Evolutionary conservation across 805 yeast species (phyloP).

Genomic region (Wickerhamomyces pijperi): DNA sequence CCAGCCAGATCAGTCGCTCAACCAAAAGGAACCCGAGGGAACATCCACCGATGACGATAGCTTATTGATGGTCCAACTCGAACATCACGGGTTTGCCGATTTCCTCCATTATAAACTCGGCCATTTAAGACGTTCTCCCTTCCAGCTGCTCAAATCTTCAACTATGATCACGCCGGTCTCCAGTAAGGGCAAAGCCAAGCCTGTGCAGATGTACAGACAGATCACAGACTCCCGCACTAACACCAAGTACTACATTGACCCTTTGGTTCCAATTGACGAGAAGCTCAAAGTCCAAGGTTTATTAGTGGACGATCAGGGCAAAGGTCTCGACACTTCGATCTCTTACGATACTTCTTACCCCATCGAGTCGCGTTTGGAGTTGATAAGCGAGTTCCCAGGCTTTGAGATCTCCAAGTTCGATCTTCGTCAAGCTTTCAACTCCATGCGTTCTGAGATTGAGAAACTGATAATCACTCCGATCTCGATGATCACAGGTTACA

Average conservation of each 20-base stretch:
- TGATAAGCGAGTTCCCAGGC: slow-evolving; percentile 9
- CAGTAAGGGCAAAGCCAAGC: neutral
- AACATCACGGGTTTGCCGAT: slow-evolving; percentile 13
- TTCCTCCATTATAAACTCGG: slow-evolving; percentile 14
- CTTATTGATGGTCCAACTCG: slow-evolving; percentile 1
- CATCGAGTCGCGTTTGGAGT: slow-evolving; percentile 10
- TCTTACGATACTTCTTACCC: slow-evolving; percentile 13
- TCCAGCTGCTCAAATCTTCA: slow-evolving; percentile 8
- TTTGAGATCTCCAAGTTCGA: slow-evolving; percentile 13
- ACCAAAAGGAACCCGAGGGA: no score
- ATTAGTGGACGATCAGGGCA: slow-evolving; percentile 11
- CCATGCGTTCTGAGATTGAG: slow-evolving; percentile 13
- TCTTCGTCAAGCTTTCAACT: slow-evolving; percentile 10
- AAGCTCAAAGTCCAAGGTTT: slow-evolving; percentile 13
- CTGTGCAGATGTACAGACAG: slow-evolving; percentile 8
- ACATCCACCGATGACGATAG: neutral
- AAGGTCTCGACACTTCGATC: slow-evolving; percentile 10
- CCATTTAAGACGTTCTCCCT: slow-evolving; percentile 11
- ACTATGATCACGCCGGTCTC: slow-evolving; percentile 2
- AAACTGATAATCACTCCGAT: slow-evolving; percentile 11
- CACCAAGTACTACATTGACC: slow-evolving; percentile 12
- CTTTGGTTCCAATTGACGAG: slow-evolving; percentile 12
- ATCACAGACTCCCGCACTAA: slow-evolving; percentile 11
- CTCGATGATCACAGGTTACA: slow-evolving; percentile 14
- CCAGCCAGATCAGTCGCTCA: no score